Percentiles rank a stretch among this genome's conserved stretches.
Evolutionary conservation across 495 filamentous ascomycete species (phyloP).

Genomic region (Tuber melanosporum): DNA sequence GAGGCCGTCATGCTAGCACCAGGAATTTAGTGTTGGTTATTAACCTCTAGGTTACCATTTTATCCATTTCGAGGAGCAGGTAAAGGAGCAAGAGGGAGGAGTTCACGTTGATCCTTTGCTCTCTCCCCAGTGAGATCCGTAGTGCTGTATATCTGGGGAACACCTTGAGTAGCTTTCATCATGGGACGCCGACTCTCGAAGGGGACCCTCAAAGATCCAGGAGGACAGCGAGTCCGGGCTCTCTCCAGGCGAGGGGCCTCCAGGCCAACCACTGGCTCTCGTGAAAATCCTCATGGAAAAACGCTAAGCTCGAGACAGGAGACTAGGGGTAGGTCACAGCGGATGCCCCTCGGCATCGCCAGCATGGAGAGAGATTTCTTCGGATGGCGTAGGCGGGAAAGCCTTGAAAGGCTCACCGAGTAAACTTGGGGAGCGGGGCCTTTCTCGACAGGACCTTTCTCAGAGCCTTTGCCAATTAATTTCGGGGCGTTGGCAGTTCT

Average conservation of each 20-base stretch:
- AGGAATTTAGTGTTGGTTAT: neutral
- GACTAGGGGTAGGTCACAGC: neutral
- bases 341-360: neutral
- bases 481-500: neutral
- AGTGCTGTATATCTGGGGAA: neutral
- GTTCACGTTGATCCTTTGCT: neutral
- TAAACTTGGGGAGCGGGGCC: neutral
- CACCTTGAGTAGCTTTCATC: neutral
- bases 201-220: neutral
- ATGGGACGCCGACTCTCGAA: neutral
- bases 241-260: neutral
- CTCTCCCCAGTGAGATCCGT: neutral
- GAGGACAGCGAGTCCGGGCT: neutral
- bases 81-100: neutral
- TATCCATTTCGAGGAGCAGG: neutral
- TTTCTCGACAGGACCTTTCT: no score
- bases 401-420: neutral
- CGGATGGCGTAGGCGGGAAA: neutral
- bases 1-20: neutral
- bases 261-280: neutral
- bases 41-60: no score
- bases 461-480: neutral
- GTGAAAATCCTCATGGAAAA: neutral
- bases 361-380: neutral
- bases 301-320: neutral